phyloP scores from a whole-genome alignment of 371 early-diverging fungal genomes.

The Capillidium rhysosporum region DNA sequence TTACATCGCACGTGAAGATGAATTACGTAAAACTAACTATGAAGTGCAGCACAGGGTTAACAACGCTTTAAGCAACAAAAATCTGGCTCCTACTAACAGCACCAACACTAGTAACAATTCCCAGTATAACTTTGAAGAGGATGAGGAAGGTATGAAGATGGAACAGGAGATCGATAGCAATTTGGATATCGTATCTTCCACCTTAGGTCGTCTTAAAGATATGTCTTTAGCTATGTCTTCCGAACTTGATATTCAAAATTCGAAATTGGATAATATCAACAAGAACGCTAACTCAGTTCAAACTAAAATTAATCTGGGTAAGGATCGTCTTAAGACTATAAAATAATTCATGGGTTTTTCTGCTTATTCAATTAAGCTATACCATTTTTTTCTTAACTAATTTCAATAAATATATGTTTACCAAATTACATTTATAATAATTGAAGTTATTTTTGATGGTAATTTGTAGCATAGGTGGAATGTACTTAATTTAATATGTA shows the following conservation, averaged over 20 bases:
- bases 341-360: constrained; percentile 2
- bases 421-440: no score
- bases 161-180: constrained; percentile 65
- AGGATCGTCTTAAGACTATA: constrained; percentile 3
- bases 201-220: constrained; percentile 37
- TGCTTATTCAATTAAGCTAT: no score
- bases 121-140: constrained; percentile 37
- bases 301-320: constrained; percentile 1
- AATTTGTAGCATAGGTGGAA: no score
- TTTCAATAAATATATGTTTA: no score
- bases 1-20: constrained; percentile 15
- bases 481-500: no score
- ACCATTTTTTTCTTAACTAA: no score
- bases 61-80: constrained; percentile 13
- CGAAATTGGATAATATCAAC: constrained; percentile 4
- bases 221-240: constrained; percentile 46
- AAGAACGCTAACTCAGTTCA: constrained; percentile 3
- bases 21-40: constrained; percentile 16
- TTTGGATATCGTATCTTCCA: constrained; percentile 33
- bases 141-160: constrained; percentile 30
- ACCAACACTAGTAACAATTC: constrained; percentile 16
- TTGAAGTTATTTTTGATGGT: no score
- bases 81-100: constrained; percentile 13
- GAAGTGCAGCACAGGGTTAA: constrained; percentile 23
- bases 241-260: constrained; percentile 42